phyloP scores from a whole-genome alignment of 2,329 filamentous ascomycete species.

The Sarocladium oryzae region DNA sequence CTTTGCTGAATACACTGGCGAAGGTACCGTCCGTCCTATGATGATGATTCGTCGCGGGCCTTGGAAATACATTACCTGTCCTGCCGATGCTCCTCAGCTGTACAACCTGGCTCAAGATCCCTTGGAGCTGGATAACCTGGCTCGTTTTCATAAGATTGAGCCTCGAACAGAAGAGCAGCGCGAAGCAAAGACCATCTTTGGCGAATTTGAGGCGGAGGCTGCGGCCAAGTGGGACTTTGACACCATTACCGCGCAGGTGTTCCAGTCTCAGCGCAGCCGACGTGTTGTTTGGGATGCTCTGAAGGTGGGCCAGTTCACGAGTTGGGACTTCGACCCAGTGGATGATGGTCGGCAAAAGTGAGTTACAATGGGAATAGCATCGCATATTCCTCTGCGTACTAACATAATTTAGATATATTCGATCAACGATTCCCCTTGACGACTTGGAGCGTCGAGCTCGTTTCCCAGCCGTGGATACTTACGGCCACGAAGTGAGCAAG shows the following conservation, averaged over 20 bases:
- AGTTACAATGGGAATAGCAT: slow-evolving; percentile 20
- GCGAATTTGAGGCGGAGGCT: slow-evolving; percentile 68
- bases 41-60: slow-evolving; percentile 89
- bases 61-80: slow-evolving; percentile 89
- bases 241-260: slow-evolving; percentile 65
- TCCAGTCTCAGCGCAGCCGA: slow-evolving; percentile 72
- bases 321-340: slow-evolving; percentile 79
- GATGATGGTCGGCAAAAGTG: slow-evolving; percentile 63
- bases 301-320: slow-evolving; percentile 66
- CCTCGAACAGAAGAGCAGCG: slow-evolving; percentile 36
- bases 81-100: slow-evolving; percentile 76
- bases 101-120: slow-evolving; percentile 75
- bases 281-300: slow-evolving; percentile 75
- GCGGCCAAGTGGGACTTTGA: slow-evolving; percentile 74
- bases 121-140: slow-evolving; percentile 68
- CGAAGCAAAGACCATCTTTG: slow-evolving; percentile 43
- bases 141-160: slow-evolving; percentile 34
- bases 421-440: slow-evolving; percentile 73
- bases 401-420: slow-evolving; percentile 64
- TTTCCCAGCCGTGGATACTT: slow-evolving; percentile 58
- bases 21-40: slow-evolving; percentile 80
- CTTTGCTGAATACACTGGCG: slow-evolving; percentile 92
- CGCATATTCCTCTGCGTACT: slow-evolving; percentile 12
- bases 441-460: slow-evolving; percentile 71
- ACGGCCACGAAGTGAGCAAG: slow-evolving; percentile 41